Conservation (phyloP, 2,329 filamentous ascomycete genomes). For the Fusarium sp. region DNA sequence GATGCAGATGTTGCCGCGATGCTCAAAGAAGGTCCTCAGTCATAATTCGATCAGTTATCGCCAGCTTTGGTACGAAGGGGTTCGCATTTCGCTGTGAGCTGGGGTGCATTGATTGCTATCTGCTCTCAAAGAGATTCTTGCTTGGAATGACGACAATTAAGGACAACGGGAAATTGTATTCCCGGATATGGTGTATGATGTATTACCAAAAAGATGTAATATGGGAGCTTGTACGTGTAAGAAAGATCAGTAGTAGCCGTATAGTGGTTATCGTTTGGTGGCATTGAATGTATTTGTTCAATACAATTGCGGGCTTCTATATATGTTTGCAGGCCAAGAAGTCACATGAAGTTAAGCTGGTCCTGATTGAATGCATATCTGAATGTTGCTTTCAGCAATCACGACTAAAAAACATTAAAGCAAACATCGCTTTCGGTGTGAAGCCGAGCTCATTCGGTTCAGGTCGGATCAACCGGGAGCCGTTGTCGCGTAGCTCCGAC, state of each 20-base stretch:
- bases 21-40: conserved; percentile 53
- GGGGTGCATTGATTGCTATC: conserved; percentile 1
- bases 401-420: background rate
- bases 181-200: conserved; percentile 15
- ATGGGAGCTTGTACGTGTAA: conserved; percentile 9
- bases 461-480: conserved; percentile 40
- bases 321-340: background rate
- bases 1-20: conserved; percentile 72
- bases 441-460: conserved; percentile 32
- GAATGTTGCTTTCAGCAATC: conserved; percentile 2
- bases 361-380: background rate
- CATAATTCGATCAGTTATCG: conserved; percentile 15
- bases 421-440: conserved; percentile 20
- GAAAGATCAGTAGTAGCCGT: background rate
- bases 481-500: conserved; percentile 42
- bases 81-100: background rate
- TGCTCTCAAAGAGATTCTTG: conserved; percentile 3
- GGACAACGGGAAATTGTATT: background rate
- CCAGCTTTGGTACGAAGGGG: background rate
- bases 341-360: background rate
- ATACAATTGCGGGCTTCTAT: background rate
- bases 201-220: conserved; percentile 8
- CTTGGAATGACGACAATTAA: background rate
- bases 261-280: background rate
- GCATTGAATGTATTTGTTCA: background rate